A percentile compares a stretch with the other conserved stretches of the same genome.
Conservation (phyloP, 257 asterid species). For the Solanum chiquidenum region DNA sequence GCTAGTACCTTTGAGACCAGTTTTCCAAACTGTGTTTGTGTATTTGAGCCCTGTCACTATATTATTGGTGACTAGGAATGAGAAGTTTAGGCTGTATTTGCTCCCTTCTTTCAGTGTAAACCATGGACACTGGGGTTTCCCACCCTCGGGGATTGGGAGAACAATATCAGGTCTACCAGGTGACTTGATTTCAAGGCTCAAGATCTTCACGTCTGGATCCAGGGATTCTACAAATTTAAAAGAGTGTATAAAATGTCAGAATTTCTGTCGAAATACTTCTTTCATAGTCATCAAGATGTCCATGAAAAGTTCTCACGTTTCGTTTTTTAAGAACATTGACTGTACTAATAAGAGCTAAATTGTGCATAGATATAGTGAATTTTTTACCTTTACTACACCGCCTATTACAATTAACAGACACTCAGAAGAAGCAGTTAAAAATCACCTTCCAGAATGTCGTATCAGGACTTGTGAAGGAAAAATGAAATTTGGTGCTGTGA, state of each 20-base stretch:
- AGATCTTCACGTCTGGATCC: slow-evolving; percentile 69
- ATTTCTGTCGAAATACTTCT: neutral
- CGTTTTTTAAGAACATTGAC: neutral
- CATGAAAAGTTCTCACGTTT: neutral
- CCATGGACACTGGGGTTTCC: slow-evolving; percentile 60
- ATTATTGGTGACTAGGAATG: slow-evolving; percentile 62
- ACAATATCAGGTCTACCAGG: slow-evolving; percentile 57
- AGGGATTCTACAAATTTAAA: slow-evolving; percentile 36
- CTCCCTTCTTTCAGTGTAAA: slow-evolving; percentile 77
- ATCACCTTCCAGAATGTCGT: neutral
- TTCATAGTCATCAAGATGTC: neutral
- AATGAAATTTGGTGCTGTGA: neutral
- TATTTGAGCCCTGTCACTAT: slow-evolving; percentile 72
- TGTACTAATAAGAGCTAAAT: neutral
- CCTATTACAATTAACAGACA: neutral
- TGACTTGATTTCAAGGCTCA: slow-evolving; percentile 59
- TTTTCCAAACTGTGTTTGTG: slow-evolving; percentile 69
- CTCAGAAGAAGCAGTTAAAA: neutral
- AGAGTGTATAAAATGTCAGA: neutral
- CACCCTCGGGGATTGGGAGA: slow-evolving; percentile 59
- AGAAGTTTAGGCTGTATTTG: slow-evolving; percentile 44
- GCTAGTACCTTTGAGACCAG: slow-evolving; percentile 60
- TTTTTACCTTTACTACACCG: neutral
- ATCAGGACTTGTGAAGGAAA: neutral
- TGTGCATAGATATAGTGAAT: neutral